Evolutionary conservation across 1,284 basidiomycete species (phyloP).

Genomic region (Boletus semigastroideus): DNA sequence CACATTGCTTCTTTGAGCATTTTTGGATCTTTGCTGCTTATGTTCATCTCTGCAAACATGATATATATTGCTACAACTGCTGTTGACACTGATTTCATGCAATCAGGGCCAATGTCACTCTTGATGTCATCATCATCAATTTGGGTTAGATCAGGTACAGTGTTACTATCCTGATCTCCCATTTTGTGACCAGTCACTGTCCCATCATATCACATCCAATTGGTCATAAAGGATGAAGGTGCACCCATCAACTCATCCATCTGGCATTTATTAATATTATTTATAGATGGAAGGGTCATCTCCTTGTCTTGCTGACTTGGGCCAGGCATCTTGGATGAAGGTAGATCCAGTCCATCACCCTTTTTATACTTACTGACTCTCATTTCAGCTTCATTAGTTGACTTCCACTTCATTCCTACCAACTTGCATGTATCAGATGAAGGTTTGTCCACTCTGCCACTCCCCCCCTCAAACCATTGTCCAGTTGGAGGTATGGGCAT

Average conservation of each 20-base stretch:
- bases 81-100: neutral
- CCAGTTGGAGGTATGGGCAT: no score
- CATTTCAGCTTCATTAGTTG: neutral
- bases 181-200: neutral
- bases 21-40: neutral
- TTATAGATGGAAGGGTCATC: no score
- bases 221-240: no score
- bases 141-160: neutral
- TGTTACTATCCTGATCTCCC: neutral
- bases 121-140: neutral
- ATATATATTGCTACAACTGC: no score
- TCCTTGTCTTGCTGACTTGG: no score
- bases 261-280: no score
- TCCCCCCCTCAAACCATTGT: no score
- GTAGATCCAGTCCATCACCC: no score
- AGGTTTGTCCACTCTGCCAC: neutral
- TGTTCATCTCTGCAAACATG: neutral
- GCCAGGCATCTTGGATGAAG: no score
- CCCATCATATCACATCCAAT: no score
- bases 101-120: neutral
- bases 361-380: no score
- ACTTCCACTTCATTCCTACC: neutral
- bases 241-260: no score
- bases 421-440: neutral
- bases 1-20: neutral